These are phyloP conservation scores for Vicia villosa DNA, from an alignment of 306 rosid species.

Conservation along the genomic window DNA sequence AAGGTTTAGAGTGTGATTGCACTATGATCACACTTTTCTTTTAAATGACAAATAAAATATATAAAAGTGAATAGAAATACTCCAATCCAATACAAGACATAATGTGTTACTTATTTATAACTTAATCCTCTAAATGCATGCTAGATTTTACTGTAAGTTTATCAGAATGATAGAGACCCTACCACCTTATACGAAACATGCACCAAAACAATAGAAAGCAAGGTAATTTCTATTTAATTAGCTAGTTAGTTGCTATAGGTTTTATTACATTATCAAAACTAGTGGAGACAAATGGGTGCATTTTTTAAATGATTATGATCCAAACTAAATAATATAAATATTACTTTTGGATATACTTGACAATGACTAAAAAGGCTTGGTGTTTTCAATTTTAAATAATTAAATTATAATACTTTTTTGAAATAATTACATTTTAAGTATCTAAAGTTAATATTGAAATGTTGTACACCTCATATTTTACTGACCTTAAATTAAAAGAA, in stretches of 20 bases:
- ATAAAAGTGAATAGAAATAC: too few species aligned
- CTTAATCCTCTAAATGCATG: too few species aligned
- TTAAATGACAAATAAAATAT: too few species aligned
- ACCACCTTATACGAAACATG: too few species aligned
- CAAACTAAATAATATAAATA: too few species aligned
- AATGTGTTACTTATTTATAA: too few species aligned
- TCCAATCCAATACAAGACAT: too few species aligned
- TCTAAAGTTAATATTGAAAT: not conserved
- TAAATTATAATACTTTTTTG: not conserved
- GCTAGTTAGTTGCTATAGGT: constrained; percentile 4
- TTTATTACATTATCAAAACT: not conserved
- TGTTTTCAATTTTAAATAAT: not conserved
- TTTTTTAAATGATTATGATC: not conserved
- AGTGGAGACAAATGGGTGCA: constrained; percentile 34
- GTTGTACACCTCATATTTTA: not conserved
- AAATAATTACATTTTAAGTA: not conserved
- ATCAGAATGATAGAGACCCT: too few species aligned
- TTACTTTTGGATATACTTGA: not conserved
- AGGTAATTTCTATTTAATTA: not conserved
- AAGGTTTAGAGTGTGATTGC: too few species aligned
- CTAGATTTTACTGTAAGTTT: too few species aligned
- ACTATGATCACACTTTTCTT: too few species aligned
- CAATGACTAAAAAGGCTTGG: not conserved
- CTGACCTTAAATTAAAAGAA: not conserved
- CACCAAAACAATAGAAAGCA: too few species aligned